Percentiles rank a stretch among this genome's conserved stretches.
phyloP scores from a whole-genome alignment of 371 early-diverging fungal genomes.

The Paraphysoderma sedebokerense region DNA sequence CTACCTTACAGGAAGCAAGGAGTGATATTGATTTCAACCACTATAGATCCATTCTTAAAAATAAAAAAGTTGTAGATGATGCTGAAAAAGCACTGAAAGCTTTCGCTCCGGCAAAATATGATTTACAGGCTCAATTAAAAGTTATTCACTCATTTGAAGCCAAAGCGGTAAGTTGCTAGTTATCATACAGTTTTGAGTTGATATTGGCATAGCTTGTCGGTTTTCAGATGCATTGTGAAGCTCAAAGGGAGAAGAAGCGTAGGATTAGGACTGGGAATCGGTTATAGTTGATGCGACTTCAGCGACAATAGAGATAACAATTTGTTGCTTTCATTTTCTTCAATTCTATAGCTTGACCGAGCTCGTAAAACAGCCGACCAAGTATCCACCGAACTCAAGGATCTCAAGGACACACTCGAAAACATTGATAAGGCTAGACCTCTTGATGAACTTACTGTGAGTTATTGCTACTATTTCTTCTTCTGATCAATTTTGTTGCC shows the following conservation, averaged over 20 bases:
- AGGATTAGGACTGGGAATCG: background rate
- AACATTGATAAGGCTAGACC: constrained; percentile 91
- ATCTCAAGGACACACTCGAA: constrained; percentile 70
- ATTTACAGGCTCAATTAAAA: constrained; percentile 68
- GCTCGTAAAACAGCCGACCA: constrained; percentile 71
- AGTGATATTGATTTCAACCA: constrained; percentile 69
- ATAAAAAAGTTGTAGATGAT: constrained; percentile 71
- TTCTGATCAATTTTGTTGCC: constrained; percentile 1
- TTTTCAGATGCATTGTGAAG: background rate
- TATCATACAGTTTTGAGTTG: background rate
- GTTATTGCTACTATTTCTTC: constrained; percentile 5
- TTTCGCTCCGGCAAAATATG: constrained; percentile 69
- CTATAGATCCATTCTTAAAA: constrained; percentile 73
- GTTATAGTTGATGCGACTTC: background rate
- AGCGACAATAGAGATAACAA: background rate
- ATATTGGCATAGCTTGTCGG: background rate
- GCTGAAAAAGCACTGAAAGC: constrained; percentile 58
- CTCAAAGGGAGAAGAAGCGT: background rate
- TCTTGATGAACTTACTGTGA: constrained; percentile 81
- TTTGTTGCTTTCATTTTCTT: constrained; percentile 3
- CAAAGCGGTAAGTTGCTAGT: constrained; percentile 56
- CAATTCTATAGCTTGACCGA: constrained; percentile 43
- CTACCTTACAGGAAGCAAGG: constrained; percentile 63
- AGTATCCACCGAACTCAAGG: constrained; percentile 68
- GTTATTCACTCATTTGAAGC: constrained; percentile 71